phyloP scores from a whole-genome alignment of 73 alveolate species.

The Breviolum minutum region DNA sequence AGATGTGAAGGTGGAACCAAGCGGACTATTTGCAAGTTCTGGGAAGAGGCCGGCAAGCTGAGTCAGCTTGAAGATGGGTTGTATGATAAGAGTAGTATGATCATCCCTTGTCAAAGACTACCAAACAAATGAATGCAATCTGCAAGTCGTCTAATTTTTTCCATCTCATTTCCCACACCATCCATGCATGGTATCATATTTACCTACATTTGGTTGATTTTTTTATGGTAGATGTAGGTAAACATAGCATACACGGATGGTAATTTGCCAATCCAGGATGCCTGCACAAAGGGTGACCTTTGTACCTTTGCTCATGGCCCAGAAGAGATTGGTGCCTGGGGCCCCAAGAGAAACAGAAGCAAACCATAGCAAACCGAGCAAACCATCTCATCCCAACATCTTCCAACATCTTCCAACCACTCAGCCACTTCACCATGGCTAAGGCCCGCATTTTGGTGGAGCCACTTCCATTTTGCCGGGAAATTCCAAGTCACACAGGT shows the following conservation, averaged over 20 bases:
- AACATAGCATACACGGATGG: too few species aligned
- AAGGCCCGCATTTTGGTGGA: too few species aligned
- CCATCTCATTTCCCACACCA: not conserved
- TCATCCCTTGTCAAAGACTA: not conserved
- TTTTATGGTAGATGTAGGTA: not conserved
- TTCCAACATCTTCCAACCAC: too few species aligned
- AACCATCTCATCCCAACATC: too few species aligned
- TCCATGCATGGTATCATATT: not conserved
- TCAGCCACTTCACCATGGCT: too few species aligned
- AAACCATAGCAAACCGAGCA: too few species aligned
- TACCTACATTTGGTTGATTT: not conserved
- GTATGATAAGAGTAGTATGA: not conserved
- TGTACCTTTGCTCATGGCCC: constrained; percentile 75
- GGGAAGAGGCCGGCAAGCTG: constrained; percentile 26
- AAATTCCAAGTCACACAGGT: too few species aligned
- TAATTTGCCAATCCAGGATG: too few species aligned
- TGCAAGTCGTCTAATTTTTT: too few species aligned
- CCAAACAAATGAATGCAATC: not conserved
- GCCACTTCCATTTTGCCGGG: too few species aligned
- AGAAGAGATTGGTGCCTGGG: constrained; percentile 52
- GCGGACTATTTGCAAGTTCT: constrained; percentile 82
- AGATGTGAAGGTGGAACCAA: not conserved
- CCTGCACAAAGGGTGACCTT: constrained; percentile 52
- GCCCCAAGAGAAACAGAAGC: not conserved
- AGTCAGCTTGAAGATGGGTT: not conserved